Evolutionary conservation across 2,329 filamentous ascomycete species (phyloP).

Genomic region (Emergomyces orientalis): DNA sequence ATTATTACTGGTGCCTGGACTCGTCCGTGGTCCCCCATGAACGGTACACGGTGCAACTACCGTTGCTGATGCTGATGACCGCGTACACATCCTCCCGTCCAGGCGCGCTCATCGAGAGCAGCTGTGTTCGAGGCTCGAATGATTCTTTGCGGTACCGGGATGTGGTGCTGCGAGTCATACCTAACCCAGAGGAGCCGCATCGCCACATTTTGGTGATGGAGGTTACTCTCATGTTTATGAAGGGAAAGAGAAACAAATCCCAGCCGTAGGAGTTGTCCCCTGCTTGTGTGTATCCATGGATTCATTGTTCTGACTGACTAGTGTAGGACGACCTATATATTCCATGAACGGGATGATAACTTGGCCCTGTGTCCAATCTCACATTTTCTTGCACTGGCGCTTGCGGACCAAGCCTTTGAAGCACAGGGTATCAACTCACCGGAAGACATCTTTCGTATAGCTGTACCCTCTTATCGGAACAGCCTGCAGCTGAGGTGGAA

Average conservation of each 20-base stretch:
- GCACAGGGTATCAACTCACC: slow-evolving; percentile 1
- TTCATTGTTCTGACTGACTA: background rate
- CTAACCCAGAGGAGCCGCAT: background rate
- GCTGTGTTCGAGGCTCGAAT: background rate
- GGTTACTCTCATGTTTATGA: slow-evolving; percentile 6
- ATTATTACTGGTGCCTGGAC: background rate
- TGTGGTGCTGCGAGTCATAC: slow-evolving; percentile 4
- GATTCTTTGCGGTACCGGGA: slow-evolving; percentile 3
- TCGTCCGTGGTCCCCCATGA: slow-evolving; percentile 1
- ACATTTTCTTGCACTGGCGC: slow-evolving; percentile 5
- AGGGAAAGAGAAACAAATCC: slow-evolving; percentile 8
- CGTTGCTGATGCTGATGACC: slow-evolving; percentile 5
- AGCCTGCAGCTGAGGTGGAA: slow-evolving; percentile 5
- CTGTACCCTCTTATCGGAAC: background rate
- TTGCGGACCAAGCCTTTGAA: slow-evolving; percentile 6
- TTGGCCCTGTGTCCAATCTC: too few species aligned
- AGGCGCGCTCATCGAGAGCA: slow-evolving; percentile 4
- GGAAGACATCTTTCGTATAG: slow-evolving; percentile 3
- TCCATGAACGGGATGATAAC: too few species aligned
- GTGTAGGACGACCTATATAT: slow-evolving; percentile 4
- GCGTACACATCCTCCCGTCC: slow-evolving; percentile 1
- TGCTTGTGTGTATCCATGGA: too few species aligned
- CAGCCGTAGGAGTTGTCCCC: slow-evolving; percentile 2
- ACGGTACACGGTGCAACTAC: slow-evolving; percentile 4
- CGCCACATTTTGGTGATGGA: slow-evolving; percentile 4